These are phyloP conservation scores for Corchorus olitorius DNA, from an alignment of 345 rosid species.

Conservation along the genomic window DNA sequence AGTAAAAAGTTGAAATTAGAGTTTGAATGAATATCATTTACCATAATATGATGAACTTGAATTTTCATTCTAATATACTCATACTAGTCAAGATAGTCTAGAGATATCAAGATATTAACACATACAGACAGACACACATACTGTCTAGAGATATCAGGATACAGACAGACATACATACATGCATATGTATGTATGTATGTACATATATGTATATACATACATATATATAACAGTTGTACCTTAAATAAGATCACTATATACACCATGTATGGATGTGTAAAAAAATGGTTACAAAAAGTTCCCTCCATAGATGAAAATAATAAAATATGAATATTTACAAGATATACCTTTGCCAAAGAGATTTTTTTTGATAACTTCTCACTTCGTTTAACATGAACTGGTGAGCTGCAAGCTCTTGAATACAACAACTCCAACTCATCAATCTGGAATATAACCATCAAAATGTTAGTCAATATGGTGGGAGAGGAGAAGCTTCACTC, in stretches of 20 bases:
- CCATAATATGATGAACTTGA: too few species aligned
- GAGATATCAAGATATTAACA: too few species aligned
- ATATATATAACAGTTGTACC: not conserved
- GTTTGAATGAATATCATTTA: too few species aligned
- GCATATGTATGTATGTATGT: too few species aligned
- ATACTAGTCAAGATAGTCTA: too few species aligned
- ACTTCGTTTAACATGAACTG: conserved; percentile 51
- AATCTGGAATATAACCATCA: conserved; percentile 45
- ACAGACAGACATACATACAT: too few species aligned
- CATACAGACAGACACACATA: too few species aligned
- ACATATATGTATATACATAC: too few species aligned
- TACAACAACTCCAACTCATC: conserved; percentile 65
- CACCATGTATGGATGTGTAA: not conserved
- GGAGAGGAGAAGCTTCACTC: conserved; percentile 6
- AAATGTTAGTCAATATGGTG: conserved; percentile 13
- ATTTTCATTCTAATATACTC: too few species aligned
- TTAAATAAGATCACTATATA: not conserved
- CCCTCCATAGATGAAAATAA: not conserved
- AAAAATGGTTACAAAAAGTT: not conserved
- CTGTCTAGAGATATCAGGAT: too few species aligned
- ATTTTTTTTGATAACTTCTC: conserved; percentile 57
- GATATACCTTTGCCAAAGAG: conserved; percentile 65
- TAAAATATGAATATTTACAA: not conserved
- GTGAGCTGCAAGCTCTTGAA: conserved; percentile 55
- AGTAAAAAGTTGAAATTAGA: too few species aligned